Conservation (phyloP, 768 basidiomycete genomes). For the Leccinum imitatum region DNA sequence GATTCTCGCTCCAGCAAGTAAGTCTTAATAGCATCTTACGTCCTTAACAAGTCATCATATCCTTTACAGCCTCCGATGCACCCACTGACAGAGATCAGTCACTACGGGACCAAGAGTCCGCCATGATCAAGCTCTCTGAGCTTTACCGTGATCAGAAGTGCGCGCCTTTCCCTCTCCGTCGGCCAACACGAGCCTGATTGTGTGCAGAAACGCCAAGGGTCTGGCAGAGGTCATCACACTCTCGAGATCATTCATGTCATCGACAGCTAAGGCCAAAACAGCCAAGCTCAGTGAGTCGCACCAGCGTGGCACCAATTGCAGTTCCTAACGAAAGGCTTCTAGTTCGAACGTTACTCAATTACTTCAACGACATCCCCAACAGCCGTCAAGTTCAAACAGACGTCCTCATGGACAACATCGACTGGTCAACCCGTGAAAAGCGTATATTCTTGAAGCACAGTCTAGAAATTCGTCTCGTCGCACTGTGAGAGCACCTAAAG, state of each 20-base stretch:
- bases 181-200: constrained; percentile 1
- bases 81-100: constrained; percentile 50
- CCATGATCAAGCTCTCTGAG: constrained; percentile 82
- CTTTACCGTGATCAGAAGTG: constrained; percentile 85
- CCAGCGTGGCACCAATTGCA: neutral
- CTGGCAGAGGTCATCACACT: constrained; percentile 84
- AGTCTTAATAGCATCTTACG: constrained; percentile 7
- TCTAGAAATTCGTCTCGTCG: constrained; percentile 84
- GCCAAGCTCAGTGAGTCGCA: constrained; percentile 77
- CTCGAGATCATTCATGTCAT: constrained; percentile 84
- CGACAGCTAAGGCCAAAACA: constrained; percentile 96
- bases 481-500: constrained; percentile 47
- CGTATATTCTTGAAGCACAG: constrained; percentile 95
- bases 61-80: constrained; percentile 33
- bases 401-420: constrained; percentile 87
- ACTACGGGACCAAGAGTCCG: constrained; percentile 79
- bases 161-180: constrained; percentile 23
- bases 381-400: constrained; percentile 75
- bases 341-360: constrained; percentile 94
- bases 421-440: constrained; percentile 90
- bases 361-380: constrained; percentile 77
- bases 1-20: constrained; percentile 49
- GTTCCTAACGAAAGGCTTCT: constrained; percentile 1
- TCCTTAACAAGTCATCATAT: neutral
- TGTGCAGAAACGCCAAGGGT: constrained; percentile 72